Evolutionary conservation across 2,329 filamentous ascomycete species (phyloP).

Genomic region (Hypoxylon sp.): DNA sequence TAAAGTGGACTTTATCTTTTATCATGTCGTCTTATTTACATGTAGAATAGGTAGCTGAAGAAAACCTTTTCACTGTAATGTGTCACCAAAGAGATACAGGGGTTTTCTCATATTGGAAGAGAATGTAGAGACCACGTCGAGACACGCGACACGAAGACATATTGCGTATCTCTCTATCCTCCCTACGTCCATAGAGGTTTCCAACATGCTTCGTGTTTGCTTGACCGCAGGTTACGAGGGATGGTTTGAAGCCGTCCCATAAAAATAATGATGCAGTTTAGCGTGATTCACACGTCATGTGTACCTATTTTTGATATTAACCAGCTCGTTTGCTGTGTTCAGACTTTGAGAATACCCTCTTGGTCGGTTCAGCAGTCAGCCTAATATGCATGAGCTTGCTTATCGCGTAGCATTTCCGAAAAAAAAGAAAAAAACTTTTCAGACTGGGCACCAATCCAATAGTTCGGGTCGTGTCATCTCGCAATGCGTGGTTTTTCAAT

Average conservation of each 20-base stretch:
- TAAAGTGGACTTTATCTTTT: slow-evolving; percentile 23
- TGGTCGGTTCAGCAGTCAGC: too few relatives aligned
- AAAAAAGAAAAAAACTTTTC: not conserved
- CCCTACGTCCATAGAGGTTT: too few relatives aligned
- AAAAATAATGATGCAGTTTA: slow-evolving; percentile 23
- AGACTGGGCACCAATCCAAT: not conserved
- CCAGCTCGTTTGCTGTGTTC: too few relatives aligned
- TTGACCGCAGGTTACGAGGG: slow-evolving; percentile 6
- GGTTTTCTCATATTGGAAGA: slow-evolving; percentile 1
- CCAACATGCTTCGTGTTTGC: slow-evolving; percentile 1
- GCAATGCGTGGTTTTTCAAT: slow-evolving; percentile 7
- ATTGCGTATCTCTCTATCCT: too few relatives aligned
- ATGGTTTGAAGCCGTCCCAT: not conserved
- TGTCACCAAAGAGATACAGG: not conserved
- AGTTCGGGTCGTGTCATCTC: not conserved
- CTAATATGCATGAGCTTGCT: too few relatives aligned
- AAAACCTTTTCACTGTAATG: not conserved
- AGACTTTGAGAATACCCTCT: too few relatives aligned
- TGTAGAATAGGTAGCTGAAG: slow-evolving; percentile 1
- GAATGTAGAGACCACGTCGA: slow-evolving; percentile 1
- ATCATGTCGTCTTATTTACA: slow-evolving; percentile 14
- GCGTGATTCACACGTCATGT: slow-evolving; percentile 23
- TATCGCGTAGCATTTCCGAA: too few relatives aligned
- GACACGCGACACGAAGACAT: too few relatives aligned
- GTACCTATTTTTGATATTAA: not conserved